Evolutionary conservation across 192 early-diverging fungal genomes (phyloP).

Genomic region (Chytriomyces sp.): DNA sequence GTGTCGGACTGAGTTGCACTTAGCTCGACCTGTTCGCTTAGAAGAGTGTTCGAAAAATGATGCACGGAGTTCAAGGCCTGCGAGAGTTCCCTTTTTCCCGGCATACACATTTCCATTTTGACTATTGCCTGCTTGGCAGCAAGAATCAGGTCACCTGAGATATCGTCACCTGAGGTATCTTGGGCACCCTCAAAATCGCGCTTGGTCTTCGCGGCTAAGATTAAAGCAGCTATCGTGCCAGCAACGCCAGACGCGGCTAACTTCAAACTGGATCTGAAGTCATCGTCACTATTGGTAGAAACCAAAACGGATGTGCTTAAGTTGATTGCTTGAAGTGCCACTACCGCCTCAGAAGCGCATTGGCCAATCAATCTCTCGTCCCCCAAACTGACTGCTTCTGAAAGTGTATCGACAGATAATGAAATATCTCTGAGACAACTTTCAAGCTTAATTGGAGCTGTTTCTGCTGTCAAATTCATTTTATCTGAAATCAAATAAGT

Average conservation of each 20-base stretch:
- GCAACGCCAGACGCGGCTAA: constrained; percentile 40
- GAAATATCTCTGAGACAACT: constrained; percentile 32
- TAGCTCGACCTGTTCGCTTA: neutral
- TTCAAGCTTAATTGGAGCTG: constrained; percentile 39
- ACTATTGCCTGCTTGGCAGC: constrained; percentile 22
- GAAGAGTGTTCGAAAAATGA: constrained; percentile 1
- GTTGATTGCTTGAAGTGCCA: constrained; percentile 40
- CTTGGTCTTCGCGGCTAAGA: constrained; percentile 35
- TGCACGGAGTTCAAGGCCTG: constrained; percentile 26
- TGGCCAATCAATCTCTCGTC: constrained; percentile 38
- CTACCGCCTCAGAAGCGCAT: constrained; percentile 48
- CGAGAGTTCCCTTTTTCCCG: constrained; percentile 47
- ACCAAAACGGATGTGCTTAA: neutral
- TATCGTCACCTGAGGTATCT: neutral
- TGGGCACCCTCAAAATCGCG: neutral
- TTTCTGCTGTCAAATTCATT: neutral
- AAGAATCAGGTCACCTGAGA: neutral
- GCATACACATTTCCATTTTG: constrained; percentile 35
- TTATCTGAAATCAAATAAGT: too few species aligned
- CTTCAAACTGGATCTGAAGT: constrained; percentile 4
- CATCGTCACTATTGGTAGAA: neutral
- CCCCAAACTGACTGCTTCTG: constrained; percentile 27
- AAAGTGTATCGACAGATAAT: constrained; percentile 35
- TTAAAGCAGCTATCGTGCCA: constrained; percentile 31
- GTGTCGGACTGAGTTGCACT: neutral